Base-by-base conservation (phyloP, 495 filamentous ascomycete genomes). In the Tuber melanosporum region DNA sequence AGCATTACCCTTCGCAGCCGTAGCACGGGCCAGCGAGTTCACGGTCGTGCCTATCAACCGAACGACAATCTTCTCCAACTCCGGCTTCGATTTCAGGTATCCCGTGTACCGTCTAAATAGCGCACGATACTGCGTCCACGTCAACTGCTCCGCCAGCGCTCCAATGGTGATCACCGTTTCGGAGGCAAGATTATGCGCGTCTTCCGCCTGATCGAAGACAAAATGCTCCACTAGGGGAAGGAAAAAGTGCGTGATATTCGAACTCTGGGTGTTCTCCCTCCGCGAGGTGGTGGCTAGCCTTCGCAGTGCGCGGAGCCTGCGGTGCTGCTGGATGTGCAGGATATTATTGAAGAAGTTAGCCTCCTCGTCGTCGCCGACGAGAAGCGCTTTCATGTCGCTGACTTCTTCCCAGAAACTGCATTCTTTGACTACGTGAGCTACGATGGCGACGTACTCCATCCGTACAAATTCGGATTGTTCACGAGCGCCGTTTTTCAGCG, bases 161-260 rank as follows among this genome's bases (percentile, higher is more conserved):
- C 91, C 91, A 76, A 98, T 89, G 2, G 93, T 91, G 32, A 85
- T 87, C 22, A 94, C 90, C 19, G 94, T 89, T 83, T 97, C 94
- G 7, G 92, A 92, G 49, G 91, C 90, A 73, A 98, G 85, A 73
- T 94, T 96, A 78, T 97, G 91, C 15, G 92, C 92, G 78, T 90
- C 90, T 76, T 92, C 92, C 71, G 92, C 91, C 22, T 89, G 89
- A 78, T 93, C 90, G 81, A 98, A 95, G 41, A 97, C 89, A 81
- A 97, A 98, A 83, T 97, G 94, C 82, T 99, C 95, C 26, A 97
- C 88, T 17, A 98, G 87, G 1, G 95, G 96, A 43, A 98, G 87
- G 83, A 98, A 93, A 83, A 97, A 91, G 62, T 94, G 90, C 80
- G 90, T 90, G 78, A 97, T 87, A 80, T 97, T 95, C 66, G 89